Base-by-base conservation (phyloP, 78 protist species). In the Pigoraptor vietnamica region DNA sequence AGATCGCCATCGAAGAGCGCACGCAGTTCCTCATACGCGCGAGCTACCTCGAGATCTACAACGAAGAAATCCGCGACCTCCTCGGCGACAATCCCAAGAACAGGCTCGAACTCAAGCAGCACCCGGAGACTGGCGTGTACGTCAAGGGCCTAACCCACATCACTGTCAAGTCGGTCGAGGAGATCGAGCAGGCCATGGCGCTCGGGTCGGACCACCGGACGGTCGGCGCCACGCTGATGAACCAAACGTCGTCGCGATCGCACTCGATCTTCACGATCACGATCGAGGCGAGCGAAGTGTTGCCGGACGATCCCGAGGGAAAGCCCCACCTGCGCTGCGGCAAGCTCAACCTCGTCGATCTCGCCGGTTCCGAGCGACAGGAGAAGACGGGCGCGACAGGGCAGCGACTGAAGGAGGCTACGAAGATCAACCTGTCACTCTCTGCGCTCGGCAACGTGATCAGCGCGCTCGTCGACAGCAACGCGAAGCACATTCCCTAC, bases 341-440 rank as follows among this genome's bases (percentile, higher is more conserved):
- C 35, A 38, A n/a, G 87, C 96, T 98, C 36, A 95, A 96, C 91
- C 56, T 97, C 84, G 97, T 96, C 86, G 99, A 97, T 86, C 93
- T 97, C n/a, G 99, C 99, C 0, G 97, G 98, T 33, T 90, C 95
- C 33, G 99, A 98, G 93, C 92, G 98, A 1, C 97, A 95, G 93
- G 39, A 87, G 36, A 96, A 98, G 93, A 97, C 99, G 24, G 93
- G 91, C 32, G 96, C 97, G 0, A 82, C 91, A 0, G 98, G 98
- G 29, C 95, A 95, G 23, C 92, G 96, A 0, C 48, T 95, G 55
- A 90, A 91, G 92, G 98, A 97, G 90, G 98, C 95, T 23, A 40
- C 87, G 38, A 94, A 95, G 48, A 97, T 97, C 96, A 97, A 97
- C 94, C 83, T 95, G 37, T 95, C 97, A 25, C 95, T 97, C 55